Percentiles rank a stretch among this genome's conserved stretches.
These are phyloP conservation scores for Poterioochromonas sp. DNA, from an alignment of 352 stramenopile species.

Conservation along the genomic window DNA sequence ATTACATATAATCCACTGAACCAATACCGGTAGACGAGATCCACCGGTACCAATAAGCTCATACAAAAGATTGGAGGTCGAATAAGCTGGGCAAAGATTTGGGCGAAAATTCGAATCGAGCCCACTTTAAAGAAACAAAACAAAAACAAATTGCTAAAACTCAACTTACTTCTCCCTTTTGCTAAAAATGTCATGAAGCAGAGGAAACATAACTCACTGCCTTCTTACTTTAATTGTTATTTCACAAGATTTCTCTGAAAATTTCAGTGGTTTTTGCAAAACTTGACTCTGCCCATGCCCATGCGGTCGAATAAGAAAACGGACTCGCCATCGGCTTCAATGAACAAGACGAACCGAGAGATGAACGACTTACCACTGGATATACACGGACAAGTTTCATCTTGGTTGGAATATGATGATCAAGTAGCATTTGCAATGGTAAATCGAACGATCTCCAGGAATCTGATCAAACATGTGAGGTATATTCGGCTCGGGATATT, in stretches of 20 bases:
- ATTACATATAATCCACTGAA: too few relatives aligned
- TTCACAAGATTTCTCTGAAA: conserved; percentile 11
- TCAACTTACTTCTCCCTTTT: conserved; percentile 7
- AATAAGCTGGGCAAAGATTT: conserved; percentile 9
- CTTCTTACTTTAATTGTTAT: conserved; percentile 10
- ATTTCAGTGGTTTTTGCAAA: conserved; percentile 12
- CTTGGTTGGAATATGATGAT: too few relatives aligned
- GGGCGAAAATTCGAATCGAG: conserved; percentile 2
- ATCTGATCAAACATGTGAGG: too few relatives aligned
- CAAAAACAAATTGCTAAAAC: conserved; percentile 17
- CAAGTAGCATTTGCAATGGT: too few relatives aligned
- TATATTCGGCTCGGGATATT: too few relatives aligned
- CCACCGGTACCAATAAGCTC: too few relatives aligned
- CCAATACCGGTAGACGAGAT: too few relatives aligned
- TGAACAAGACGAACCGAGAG: too few relatives aligned
- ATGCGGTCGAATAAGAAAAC: conserved; percentile 13
- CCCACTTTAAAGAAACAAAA: conserved; percentile 12
- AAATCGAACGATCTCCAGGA: too few relatives aligned
- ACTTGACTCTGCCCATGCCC: conserved; percentile 7
- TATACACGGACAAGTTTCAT: too few relatives aligned
- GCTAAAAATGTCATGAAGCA: conserved; percentile 7
- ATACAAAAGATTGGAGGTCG: background rate
- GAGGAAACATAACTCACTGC: conserved; percentile 7
- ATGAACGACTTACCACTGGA: too few relatives aligned
- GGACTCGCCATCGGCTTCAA: too few relatives aligned